Percentiles rank a stretch among this genome's conserved stretches.
phyloP scores from a whole-genome alignment of 805 yeast species.

The Teunomyces panamensis region DNA sequence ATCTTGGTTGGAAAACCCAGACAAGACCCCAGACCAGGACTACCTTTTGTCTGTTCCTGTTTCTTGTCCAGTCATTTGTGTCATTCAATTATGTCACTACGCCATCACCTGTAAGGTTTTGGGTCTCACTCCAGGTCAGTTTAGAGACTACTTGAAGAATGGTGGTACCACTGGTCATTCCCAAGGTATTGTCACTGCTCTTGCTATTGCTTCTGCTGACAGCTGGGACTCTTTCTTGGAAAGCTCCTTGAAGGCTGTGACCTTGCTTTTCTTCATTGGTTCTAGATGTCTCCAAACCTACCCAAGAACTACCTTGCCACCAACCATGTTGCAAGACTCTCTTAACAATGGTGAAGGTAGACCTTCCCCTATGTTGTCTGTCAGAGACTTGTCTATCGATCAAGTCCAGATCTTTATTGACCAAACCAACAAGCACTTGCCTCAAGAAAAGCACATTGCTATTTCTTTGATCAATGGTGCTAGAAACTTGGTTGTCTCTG shows the following conservation, averaged over 20 bases:
- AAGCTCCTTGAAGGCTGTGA: slow-evolving; percentile 73
- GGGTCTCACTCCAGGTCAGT: slow-evolving; percentile 87
- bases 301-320: slow-evolving; percentile 93
- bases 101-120: slow-evolving; percentile 81
- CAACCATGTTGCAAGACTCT: slow-evolving; percentile 87
- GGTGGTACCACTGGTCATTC: slow-evolving; percentile 84
- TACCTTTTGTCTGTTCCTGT: slow-evolving; percentile 89
- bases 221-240: slow-evolving; percentile 81
- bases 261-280: slow-evolving; percentile 89
- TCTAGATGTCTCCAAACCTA: slow-evolving; percentile 85
- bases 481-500: slow-evolving; percentile 89
- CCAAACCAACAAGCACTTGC: slow-evolving; percentile 89
- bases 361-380: slow-evolving; percentile 96
- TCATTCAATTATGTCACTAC: slow-evolving; percentile 91
- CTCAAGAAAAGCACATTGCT: slow-evolving; percentile 84
- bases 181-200: slow-evolving; percentile 89
- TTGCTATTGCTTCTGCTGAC: slow-evolving; percentile 77
- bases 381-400: slow-evolving; percentile 78
- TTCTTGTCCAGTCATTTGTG: slow-evolving; percentile 95
- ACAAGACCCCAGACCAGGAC: slow-evolving; percentile 84
- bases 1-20: slow-evolving; percentile 83
- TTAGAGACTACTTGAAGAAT: slow-evolving; percentile 52
- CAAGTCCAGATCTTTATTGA: slow-evolving; percentile 79
- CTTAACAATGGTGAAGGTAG: slow-evolving; percentile 92
- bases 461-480: slow-evolving; percentile 94